Conservation (phyloP, 768 basidiomycete species). For the Ramaria rubella region DNA sequence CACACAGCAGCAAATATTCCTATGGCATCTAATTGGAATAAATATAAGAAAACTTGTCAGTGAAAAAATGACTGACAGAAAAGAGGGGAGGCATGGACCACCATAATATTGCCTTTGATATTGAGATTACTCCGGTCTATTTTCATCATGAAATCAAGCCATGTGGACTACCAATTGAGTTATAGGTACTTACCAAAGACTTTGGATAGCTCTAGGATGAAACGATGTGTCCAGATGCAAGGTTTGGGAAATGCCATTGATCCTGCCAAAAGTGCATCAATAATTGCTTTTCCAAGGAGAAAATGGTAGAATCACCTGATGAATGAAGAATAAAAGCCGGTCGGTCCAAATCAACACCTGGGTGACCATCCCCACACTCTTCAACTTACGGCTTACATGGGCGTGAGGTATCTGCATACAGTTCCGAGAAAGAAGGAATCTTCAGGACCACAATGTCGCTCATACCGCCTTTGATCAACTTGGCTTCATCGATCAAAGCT, state of each 20-base stretch:
- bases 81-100: not conserved
- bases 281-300: not conserved
- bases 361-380: not conserved
- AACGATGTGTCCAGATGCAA: slow-evolving; percentile 3
- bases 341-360: not conserved
- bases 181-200: slow-evolving; percentile 3
- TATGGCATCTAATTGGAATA: not conserved
- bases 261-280: slow-evolving; percentile 7
- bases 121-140: not conserved
- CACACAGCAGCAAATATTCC: not conserved
- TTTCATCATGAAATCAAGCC: not conserved
- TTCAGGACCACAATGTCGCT: not conserved
- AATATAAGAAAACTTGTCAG: not conserved
- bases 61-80: not conserved
- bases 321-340: slow-evolving; percentile 23
- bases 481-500: slow-evolving; percentile 14
- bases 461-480: not conserved
- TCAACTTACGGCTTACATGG: too few species aligned
- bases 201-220: not conserved
- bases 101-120: not conserved
- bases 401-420: not conserved
- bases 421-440: too few species aligned
- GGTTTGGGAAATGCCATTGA: slow-evolving; percentile 16
- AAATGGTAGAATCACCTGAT: slow-evolving; percentile 15
- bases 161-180: not conserved